Evolutionary conservation across 1,139 yeast species (phyloP), one percentile per base, ranked within the genome.

Genomic region (Hanseniaspora gamundiae): DNA sequence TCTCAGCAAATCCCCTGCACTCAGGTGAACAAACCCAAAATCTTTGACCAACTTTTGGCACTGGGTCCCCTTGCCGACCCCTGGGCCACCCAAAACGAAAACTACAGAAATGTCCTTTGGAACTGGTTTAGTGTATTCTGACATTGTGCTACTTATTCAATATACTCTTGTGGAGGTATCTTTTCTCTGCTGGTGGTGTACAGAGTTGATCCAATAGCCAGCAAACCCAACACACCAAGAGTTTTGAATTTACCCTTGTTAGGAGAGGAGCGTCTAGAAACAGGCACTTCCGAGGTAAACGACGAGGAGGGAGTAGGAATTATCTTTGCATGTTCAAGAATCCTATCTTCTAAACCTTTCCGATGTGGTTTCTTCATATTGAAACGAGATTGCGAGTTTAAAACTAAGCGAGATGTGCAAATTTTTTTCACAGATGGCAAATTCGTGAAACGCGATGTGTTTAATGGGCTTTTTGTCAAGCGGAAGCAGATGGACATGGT

Each of bases 41-140:
- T 87, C 85, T 19, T 71, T 66, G 39, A 91, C 96, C 47, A 91
- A 71, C 56, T 76, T 82, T 38, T 80, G 83, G 67, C 96, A 86
- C 65, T 91, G 98, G 2, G 98, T 91, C 47, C 98, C 98, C 60
- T 91, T 91, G 36, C 98, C 98, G 16, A 95, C 81, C 14, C 98
- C 96, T 35, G 74, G 74, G 5, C 75, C 86, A 29, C 94, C 94
- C 35, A 91, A 74, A 7, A 91, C 95, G 61, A 85, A 91, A 26
- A 91, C 73, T 7, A 91, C 95, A 28, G 84, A 76, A 28, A 84
- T 75, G 47, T 80, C 76, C 35, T 78, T 79, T 3, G 71, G 70
- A 5, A 73, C 62, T 58, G 82, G 82, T 3, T 52, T 17, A 17
- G 38, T 14, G 2, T 14, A 10, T 17, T 36, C 10, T n/a, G 42